A percentile compares a stretch with the other conserved stretches of the same genome.
These are phyloP conservation scores for Beauveria medogensis DNA, from an alignment of 2,329 filamentous ascomycete genomes.

Conservation along the genomic window DNA sequence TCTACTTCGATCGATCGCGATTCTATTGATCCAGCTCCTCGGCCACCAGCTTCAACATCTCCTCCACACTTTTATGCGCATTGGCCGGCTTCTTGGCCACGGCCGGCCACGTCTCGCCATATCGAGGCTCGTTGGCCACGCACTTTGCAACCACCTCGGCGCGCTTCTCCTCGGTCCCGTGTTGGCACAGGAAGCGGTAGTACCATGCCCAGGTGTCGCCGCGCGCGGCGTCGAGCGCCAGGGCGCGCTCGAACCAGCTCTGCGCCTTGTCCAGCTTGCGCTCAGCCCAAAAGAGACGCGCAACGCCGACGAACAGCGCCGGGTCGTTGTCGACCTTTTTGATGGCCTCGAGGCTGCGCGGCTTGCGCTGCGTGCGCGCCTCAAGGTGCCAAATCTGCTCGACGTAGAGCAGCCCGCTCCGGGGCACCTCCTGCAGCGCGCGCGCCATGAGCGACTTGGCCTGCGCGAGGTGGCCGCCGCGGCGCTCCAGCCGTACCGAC, in stretches of 20 bases:
- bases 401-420: conserved; percentile 79
- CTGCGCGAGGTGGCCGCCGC: conserved; percentile 73
- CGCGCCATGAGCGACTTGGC: conserved; percentile 90
- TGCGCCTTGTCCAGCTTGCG: conserved; percentile 86
- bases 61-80: conserved; percentile 64
- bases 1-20: not conserved
- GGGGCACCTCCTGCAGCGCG: conserved; percentile 84
- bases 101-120: conserved; percentile 86
- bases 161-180: conserved; percentile 90
- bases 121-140: conserved; percentile 73
- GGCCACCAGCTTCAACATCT: conserved; percentile 74
- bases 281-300: conserved; percentile 93
- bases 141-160: conserved; percentile 77
- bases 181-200: conserved; percentile 83
- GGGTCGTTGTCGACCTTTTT: conserved; percentile 95
- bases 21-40: conserved; percentile 29
- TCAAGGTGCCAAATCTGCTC: conserved; percentile 97
- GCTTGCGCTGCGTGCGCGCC: conserved; percentile 82
- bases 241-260: conserved; percentile 95
- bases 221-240: conserved; percentile 75
- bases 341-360: conserved; percentile 85
- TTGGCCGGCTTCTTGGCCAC: conserved; percentile 82
- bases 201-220: conserved; percentile 99
- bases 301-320: conserved; percentile 80
- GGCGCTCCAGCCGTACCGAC: conserved; percentile 84